Evolutionary conservation across 495 filamentous ascomycete species (phyloP).

Genomic region (Aspergillus steynii): DNA sequence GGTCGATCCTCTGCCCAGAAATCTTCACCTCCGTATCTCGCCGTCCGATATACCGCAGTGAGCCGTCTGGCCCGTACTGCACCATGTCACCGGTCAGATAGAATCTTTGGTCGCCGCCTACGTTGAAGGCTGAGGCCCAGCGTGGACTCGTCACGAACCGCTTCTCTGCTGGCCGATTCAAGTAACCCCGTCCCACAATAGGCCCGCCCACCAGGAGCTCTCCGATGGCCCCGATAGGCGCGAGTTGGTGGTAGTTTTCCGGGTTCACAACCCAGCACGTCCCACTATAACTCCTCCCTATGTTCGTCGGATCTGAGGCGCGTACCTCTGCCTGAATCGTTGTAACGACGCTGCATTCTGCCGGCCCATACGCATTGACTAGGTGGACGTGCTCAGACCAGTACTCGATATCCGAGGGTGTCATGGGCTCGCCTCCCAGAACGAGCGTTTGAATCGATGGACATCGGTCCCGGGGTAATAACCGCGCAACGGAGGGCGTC

Average conservation of each 20-base stretch:
- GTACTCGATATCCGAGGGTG: conserved; percentile 10
- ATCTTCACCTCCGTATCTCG: conserved; percentile 56
- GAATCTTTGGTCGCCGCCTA: conserved; percentile 24
- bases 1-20: conserved; percentile 9
- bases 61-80: conserved; percentile 45
- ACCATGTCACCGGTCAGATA: conserved; percentile 61
- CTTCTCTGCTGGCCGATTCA: conserved; percentile 36
- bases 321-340: conserved; percentile 13
- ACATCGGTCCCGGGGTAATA: conserved; percentile 27
- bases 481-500: conserved; percentile 47
- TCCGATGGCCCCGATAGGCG: conserved; percentile 48
- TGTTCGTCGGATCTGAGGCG: neutral
- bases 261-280: conserved; percentile 49
- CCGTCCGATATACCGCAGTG: conserved; percentile 47
- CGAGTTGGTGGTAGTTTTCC: conserved; percentile 40
- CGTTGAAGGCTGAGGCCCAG: conserved; percentile 24
- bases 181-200: conserved; percentile 47
- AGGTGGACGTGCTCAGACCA: conserved; percentile 18
- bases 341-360: conserved; percentile 49
- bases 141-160: conserved; percentile 46
- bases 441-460: conserved; percentile 33
- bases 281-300: neutral
- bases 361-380: conserved; percentile 34
- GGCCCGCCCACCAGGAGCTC: conserved; percentile 56
- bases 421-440: conserved; percentile 35